Evolutionary conservation across 2,329 filamentous ascomycete genomes (phyloP).

Genomic region (Cytospora leucostoma): DNA sequence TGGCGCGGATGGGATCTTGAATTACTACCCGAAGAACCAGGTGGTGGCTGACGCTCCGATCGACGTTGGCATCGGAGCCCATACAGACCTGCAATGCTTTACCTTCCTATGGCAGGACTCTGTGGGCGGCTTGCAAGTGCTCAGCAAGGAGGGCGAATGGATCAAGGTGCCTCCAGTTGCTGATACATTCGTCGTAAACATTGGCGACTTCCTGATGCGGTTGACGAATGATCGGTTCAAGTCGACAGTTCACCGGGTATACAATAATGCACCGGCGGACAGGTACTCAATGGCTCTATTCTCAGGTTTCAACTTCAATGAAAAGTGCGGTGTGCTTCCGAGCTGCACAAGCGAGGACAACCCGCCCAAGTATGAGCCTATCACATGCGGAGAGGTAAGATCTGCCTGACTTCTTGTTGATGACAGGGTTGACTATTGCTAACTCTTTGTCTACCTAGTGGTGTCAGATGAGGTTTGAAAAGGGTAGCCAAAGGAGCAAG

Average conservation of each 20-base stretch:
- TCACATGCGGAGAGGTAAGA: constrained; percentile 48
- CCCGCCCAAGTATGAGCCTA: constrained; percentile 52
- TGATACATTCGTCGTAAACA: constrained; percentile 53
- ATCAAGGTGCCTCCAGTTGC: constrained; percentile 45
- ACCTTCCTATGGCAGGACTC: constrained; percentile 52
- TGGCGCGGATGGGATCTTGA: constrained; percentile 25
- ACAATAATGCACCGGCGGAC: constrained; percentile 43
- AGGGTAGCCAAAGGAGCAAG: constrained; percentile 19
- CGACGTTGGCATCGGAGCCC: constrained; percentile 47
- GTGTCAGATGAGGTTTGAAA: constrained; percentile 39
- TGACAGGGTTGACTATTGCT: not conserved
- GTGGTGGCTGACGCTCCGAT: constrained; percentile 33
- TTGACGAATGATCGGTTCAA: constrained; percentile 52
- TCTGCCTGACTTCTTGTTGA: constrained; percentile 33
- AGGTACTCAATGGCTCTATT: constrained; percentile 59
- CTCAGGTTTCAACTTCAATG: constrained; percentile 56
- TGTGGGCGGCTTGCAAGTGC: constrained; percentile 44
- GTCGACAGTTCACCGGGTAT: constrained; percentile 51
- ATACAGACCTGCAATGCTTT: constrained; percentile 50
- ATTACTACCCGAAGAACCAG: constrained; percentile 47
- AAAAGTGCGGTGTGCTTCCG: constrained; percentile 49
- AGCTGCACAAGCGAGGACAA: constrained; percentile 49
- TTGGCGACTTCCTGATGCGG: constrained; percentile 55
- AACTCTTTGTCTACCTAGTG: constrained; percentile 18
- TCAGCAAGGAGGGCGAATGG: constrained; percentile 47